These are phyloP conservation scores for Austroboletus niveus DNA, from an alignment of 1,284 basidiomycete species.

Conservation along the genomic window DNA sequence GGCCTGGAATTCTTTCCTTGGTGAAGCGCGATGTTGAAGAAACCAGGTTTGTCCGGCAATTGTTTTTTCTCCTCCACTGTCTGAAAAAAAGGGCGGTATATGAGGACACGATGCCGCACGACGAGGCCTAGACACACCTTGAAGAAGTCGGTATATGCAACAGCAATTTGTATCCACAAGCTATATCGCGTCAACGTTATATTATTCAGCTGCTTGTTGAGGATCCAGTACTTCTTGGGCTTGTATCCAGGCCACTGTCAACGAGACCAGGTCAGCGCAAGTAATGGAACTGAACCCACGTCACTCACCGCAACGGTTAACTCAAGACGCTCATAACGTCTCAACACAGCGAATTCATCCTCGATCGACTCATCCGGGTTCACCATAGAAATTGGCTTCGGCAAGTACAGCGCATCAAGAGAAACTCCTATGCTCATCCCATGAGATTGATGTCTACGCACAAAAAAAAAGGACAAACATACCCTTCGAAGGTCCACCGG, in stretches of 20 bases:
- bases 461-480: not conserved
- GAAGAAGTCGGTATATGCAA: slow-evolving; percentile 8
- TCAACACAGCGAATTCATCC: not conserved
- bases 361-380: not conserved
- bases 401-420: not conserved
- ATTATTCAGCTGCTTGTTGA: not conserved
- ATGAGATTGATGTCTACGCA: not conserved
- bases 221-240: not conserved
- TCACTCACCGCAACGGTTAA: slow-evolving; percentile 11
- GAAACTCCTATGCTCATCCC: not conserved
- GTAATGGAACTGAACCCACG: not conserved
- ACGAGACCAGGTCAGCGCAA: not conserved
- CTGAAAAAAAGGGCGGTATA: slow-evolving; percentile 1
- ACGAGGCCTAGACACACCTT: not conserved
- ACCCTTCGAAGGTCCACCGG: slow-evolving; percentile 2
- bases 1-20: slow-evolving; percentile 1
- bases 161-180: slow-evolving; percentile 4
- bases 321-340: not conserved
- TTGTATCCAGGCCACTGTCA: slow-evolving; percentile 20
- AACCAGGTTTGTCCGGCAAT: not conserved
- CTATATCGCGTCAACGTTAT: slow-evolving; percentile 3
- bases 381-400: not conserved
- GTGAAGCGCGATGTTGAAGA: slow-evolving; percentile 16
- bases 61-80: not conserved
- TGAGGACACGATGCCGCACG: not conserved